A percentile compares a stretch with the other conserved stretches of the same genome.
Conservation (phyloP, 2,329 filamentous ascomycete species). For the Talaromyces piceae region DNA sequence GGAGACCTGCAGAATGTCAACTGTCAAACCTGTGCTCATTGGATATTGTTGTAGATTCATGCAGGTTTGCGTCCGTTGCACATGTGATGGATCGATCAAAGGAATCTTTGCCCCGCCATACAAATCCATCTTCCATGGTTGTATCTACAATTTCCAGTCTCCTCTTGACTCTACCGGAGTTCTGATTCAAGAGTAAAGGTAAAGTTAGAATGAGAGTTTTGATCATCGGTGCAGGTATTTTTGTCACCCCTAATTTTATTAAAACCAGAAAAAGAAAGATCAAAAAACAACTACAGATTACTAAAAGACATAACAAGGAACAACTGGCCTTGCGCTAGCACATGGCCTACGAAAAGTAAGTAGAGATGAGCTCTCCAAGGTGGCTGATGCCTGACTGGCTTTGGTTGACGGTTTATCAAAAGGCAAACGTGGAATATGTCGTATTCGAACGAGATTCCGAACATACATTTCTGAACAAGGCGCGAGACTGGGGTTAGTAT, state of each 20-base stretch:
- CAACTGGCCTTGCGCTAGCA: constrained; percentile 5
- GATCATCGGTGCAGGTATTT: constrained; percentile 3
- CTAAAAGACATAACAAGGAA: neutral
- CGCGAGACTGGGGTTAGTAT: constrained; percentile 6
- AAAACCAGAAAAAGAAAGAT: too few species aligned
- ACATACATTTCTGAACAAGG: constrained; percentile 2
- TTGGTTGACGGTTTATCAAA: constrained; percentile 22
- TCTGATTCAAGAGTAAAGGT: neutral
- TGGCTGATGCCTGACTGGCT: neutral
- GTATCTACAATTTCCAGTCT: neutral
- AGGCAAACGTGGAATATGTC: constrained; percentile 2
- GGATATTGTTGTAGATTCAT: neutral
- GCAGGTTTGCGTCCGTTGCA: neutral
- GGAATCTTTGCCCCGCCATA: neutral
- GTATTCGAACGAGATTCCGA: constrained; percentile 6
- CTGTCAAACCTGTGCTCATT: neutral
- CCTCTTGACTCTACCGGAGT: neutral
- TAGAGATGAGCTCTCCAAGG: too few species aligned
- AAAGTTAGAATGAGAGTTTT: neutral
- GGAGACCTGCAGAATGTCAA: neutral
- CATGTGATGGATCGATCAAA: too few species aligned
- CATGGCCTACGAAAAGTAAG: constrained; percentile 1
- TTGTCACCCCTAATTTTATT: neutral
- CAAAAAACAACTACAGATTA: neutral
- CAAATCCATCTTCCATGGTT: neutral